phyloP scores from a whole-genome alignment of 2,329 filamentous ascomycete species.

The Xylariales sp. region DNA sequence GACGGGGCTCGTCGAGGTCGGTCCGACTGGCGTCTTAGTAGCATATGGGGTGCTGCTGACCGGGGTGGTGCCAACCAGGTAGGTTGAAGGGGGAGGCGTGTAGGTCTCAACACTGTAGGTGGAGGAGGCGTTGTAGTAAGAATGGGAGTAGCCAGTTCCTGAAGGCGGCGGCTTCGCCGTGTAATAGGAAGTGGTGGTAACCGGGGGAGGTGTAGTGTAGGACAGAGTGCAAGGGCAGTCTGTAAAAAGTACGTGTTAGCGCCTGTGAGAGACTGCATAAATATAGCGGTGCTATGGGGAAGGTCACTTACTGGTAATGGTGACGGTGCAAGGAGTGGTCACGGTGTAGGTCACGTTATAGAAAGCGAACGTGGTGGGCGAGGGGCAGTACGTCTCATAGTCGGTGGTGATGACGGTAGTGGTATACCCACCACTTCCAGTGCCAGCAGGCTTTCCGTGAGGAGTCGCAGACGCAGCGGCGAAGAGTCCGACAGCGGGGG shows the following conservation, averaged over 20 bases:
- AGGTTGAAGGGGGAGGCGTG: slow-evolving; percentile 16
- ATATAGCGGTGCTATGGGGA: neutral
- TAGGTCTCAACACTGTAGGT: slow-evolving; percentile 15
- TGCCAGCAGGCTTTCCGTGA: too few species aligned
- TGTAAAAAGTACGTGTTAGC: slow-evolving; percentile 27
- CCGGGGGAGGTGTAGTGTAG: slow-evolving; percentile 23
- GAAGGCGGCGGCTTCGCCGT: slow-evolving; percentile 9
- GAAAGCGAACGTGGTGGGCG: slow-evolving; percentile 32
- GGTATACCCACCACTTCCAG: slow-evolving; percentile 15
- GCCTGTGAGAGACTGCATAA: too few species aligned
- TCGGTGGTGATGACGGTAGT: slow-evolving; percentile 33
- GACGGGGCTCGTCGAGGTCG: slow-evolving; percentile 17
- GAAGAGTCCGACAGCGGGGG: slow-evolving; percentile 26
- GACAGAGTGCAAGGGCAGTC: slow-evolving; percentile 44
- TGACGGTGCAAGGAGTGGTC: slow-evolving; percentile 35
- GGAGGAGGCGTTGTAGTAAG: slow-evolving; percentile 5
- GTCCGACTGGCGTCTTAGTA: slow-evolving; percentile 22
- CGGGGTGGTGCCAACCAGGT: slow-evolving; percentile 13
- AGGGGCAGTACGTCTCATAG: slow-evolving; percentile 39
- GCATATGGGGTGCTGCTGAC: slow-evolving; percentile 7
- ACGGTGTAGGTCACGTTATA: slow-evolving; percentile 40
- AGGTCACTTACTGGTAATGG: slow-evolving; percentile 36
- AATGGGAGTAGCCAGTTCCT: neutral
- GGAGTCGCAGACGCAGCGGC: slow-evolving; percentile 21
- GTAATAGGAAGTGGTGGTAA: slow-evolving; percentile 21